Evolutionary conservation across 176 grass and related monocot genomes (phyloP).

Genomic region (Miscanthus lutarioriparius): DNA sequence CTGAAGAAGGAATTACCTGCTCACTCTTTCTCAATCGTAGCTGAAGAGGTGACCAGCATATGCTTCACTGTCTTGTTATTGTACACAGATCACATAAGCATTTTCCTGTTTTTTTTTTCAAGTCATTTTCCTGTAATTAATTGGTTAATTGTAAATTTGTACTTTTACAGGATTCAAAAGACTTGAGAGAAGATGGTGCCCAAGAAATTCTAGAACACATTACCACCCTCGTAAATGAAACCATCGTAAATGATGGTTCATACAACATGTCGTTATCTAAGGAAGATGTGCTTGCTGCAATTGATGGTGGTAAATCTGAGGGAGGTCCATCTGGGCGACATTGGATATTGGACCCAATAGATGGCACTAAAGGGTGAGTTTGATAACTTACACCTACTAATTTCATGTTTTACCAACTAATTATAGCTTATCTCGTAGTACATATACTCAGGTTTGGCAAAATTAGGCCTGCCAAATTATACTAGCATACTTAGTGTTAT

Average conservation of each 20-base stretch:
- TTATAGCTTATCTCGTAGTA: not conserved
- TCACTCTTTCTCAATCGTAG: constrained; percentile 71
- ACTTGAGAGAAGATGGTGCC: constrained; percentile 64
- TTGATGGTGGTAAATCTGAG: constrained; percentile 86
- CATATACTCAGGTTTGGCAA: not conserved
- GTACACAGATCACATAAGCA: not conserved
- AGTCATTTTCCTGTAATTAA: not conserved
- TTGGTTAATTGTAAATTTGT: not conserved
- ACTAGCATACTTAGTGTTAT: not conserved
- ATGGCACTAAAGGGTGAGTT: constrained; percentile 97
- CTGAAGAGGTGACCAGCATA: constrained; percentile 71
- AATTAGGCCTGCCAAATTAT: not conserved
- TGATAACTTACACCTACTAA: not conserved
- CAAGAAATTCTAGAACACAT: constrained; percentile 73
- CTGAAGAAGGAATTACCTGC: constrained; percentile 72
- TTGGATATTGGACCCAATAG: constrained; percentile 97
- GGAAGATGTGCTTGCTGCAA: constrained; percentile 72
- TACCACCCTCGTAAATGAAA: constrained; percentile 75
- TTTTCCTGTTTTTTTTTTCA: not conserved
- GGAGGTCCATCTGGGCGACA: constrained; percentile 78
- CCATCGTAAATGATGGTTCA: constrained; percentile 60
- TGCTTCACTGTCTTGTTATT: not conserved
- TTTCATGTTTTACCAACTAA: not conserved
- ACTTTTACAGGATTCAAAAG: constrained; percentile 66
- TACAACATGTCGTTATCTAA: constrained; percentile 62